These are phyloP conservation scores for Epithemia pelagica DNA, from an alignment of 108 stramenopile species.

Conservation along the genomic window DNA sequence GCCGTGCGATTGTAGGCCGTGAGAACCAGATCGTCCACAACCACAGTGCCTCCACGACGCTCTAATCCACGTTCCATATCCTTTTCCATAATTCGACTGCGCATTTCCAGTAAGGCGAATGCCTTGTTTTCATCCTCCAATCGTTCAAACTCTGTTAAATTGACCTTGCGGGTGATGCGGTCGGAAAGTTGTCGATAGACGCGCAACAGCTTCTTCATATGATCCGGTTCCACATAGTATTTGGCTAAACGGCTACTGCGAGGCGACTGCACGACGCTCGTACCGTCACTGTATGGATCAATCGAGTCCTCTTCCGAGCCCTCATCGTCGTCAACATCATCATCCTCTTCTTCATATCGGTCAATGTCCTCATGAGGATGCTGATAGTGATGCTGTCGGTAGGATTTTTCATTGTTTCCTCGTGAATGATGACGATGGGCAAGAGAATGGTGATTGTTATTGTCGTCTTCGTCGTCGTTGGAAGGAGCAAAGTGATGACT, in stretches of 20 bases:
- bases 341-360: slow-evolving; percentile 3
- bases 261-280: background rate
- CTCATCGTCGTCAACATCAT: slow-evolving; percentile 15
- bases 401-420: background rate
- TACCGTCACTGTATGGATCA: background rate
- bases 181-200: slow-evolving; percentile 54
- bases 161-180: slow-evolving; percentile 10
- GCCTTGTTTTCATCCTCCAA: slow-evolving; percentile 74
- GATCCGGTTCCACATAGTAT: slow-evolving; percentile 52
- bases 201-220: slow-evolving; percentile 56
- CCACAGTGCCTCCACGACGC: slow-evolving; percentile 66
- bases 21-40: slow-evolving; percentile 73
- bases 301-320: background rate
- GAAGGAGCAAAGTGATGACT: background rate
- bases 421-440: background rate
- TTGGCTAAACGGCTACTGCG: slow-evolving; percentile 20
- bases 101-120: slow-evolving; percentile 83
- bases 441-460: background rate
- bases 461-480: background rate
- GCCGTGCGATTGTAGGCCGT: slow-evolving; percentile 62
- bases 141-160: slow-evolving; percentile 42
- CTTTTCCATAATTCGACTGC: slow-evolving; percentile 87
- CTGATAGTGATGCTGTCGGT: no score
- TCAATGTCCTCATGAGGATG: background rate
- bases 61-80: slow-evolving; percentile 84